A percentile compares a stretch with the other conserved stretches of the same genome.
phyloP scores from a whole-genome alignment of 495 filamentous ascomycete species.

The Aspergillus conjunctus region DNA sequence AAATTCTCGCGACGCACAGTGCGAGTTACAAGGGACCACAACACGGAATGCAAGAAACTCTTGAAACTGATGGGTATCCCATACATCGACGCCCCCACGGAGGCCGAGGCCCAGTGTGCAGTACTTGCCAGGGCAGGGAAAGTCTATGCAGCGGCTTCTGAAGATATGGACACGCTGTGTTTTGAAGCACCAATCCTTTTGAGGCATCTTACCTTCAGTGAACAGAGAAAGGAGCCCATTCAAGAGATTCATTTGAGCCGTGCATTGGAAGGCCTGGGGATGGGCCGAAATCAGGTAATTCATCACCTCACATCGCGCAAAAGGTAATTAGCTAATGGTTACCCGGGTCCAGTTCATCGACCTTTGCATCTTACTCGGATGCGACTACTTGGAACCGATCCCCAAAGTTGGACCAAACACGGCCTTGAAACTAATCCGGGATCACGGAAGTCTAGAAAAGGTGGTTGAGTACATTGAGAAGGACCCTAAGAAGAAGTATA shows the following conservation, averaged over 20 bases:
- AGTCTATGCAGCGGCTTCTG: constrained; percentile 93
- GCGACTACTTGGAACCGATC: constrained; percentile 95
- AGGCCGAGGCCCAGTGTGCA: constrained; percentile 96
- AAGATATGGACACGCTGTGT: constrained; percentile 99
- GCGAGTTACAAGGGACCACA: constrained; percentile 93
- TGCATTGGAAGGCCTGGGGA: constrained; percentile 78
- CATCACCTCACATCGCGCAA: neutral
- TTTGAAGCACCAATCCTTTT: constrained; percentile 91
- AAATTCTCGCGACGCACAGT: constrained; percentile 97
- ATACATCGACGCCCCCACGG: constrained; percentile 91
- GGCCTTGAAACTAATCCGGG: constrained; percentile 88
- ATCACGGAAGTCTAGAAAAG: constrained; percentile 82
- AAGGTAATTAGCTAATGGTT: neutral
- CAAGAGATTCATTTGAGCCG: constrained; percentile 88
- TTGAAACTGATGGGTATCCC: constrained; percentile 95
- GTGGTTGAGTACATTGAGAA: constrained; percentile 76
- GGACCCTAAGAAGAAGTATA: constrained; percentile 76
- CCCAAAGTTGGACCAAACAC: constrained; percentile 90
- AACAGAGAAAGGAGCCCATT: constrained; percentile 96
- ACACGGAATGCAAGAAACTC: constrained; percentile 87
- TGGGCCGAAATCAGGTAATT: constrained; percentile 79
- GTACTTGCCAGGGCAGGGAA: constrained; percentile 88
- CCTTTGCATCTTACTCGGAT: constrained; percentile 95
- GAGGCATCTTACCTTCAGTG: constrained; percentile 91
- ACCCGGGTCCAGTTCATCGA: constrained; percentile 75